phyloP scores from a whole-genome alignment of 768 basidiomycete species.

The Macrolepiota dolichaula region DNA sequence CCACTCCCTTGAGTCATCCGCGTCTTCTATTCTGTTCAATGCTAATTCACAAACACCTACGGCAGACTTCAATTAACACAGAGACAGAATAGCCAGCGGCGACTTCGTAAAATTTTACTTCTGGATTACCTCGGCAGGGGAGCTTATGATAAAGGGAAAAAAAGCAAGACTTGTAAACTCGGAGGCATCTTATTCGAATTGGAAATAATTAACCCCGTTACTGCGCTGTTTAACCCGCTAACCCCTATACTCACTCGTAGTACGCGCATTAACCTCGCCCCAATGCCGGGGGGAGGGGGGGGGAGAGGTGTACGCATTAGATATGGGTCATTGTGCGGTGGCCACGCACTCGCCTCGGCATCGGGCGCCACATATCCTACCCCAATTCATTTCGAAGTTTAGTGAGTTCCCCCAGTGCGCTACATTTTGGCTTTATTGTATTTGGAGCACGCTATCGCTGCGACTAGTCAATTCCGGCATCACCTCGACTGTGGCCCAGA shows the following conservation, averaged over 20 bases:
- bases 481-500: not conserved
- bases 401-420: not conserved
- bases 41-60: not conserved
- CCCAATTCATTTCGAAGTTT: not conserved
- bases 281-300: too few relatives aligned
- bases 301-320: conserved; percentile 6
- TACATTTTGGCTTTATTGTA: not conserved
- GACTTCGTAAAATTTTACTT: not conserved
- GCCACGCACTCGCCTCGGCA: not conserved
- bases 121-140: not conserved
- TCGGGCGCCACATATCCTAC: not conserved
- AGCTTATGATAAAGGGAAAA: not conserved
- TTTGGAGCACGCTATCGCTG: not conserved
- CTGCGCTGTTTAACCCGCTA: not conserved
- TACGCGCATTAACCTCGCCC: too few relatives aligned
- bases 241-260: not conserved
- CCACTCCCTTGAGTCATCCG: not conserved
- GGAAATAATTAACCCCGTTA: not conserved
- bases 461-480: not conserved
- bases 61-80: not conserved
- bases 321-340: not conserved
- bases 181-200: not conserved
- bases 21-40: not conserved
- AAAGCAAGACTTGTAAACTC: not conserved
- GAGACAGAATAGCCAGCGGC: not conserved